Evolutionary conservation across 768 basidiomycete species (phyloP).

Genomic region (Termitomyces heimii): DNA sequence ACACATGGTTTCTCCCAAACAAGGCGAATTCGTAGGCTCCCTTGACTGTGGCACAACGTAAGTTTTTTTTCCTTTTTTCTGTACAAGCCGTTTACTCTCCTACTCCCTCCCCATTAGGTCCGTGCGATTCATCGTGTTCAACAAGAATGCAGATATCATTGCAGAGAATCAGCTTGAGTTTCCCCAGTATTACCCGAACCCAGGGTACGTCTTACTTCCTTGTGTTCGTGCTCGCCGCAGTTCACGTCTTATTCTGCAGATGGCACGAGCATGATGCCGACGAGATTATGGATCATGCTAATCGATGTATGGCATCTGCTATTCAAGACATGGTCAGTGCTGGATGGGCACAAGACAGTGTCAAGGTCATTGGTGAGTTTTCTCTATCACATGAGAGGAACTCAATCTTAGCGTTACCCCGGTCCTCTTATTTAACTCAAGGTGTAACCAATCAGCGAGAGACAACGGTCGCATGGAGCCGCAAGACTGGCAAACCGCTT

Average conservation of each 20-base stretch:
- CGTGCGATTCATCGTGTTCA: constrained; percentile 88
- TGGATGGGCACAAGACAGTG: constrained; percentile 74
- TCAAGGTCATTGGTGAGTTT: constrained; percentile 85
- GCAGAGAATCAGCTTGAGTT: constrained; percentile 91
- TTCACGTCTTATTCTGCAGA: constrained; percentile 28
- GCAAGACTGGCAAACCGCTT: constrained; percentile 81
- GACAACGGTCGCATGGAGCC: constrained; percentile 91
- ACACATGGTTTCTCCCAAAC: constrained; percentile 32
- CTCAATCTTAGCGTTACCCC: not conserved
- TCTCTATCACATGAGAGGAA: constrained; percentile 13
- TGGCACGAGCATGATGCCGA: constrained; percentile 95
- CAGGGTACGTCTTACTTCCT: constrained; percentile 47
- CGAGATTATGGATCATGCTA: constrained; percentile 73
- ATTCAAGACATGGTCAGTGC: constrained; percentile 62
- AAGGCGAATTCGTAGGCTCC: constrained; percentile 84
- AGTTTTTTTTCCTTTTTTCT: constrained; percentile 20
- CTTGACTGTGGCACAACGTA: constrained; percentile 95
- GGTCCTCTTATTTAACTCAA: constrained; percentile 16
- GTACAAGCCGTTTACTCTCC: not conserved
- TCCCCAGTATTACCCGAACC: constrained; percentile 87
- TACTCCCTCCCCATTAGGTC: constrained; percentile 43
- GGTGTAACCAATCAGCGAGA: constrained; percentile 98
- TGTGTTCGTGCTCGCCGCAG: not conserved
- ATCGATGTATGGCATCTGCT: constrained; percentile 69
- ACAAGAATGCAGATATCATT: constrained; percentile 81